Conservation (phyloP, 176 grass and related monocot genomes). For the Bothriochloa decipiens region DNA sequence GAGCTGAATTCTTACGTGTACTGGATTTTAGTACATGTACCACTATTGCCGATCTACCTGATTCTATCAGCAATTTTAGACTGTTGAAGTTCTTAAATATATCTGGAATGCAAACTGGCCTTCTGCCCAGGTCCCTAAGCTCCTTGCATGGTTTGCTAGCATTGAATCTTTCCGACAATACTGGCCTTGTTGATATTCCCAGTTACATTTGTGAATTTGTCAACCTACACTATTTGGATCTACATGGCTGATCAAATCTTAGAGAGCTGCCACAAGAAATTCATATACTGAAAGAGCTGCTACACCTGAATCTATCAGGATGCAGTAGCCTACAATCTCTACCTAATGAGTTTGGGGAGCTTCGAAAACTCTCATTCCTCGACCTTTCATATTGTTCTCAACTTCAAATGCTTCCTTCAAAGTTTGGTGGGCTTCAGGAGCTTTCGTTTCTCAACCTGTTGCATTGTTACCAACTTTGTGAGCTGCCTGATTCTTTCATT, state of each 20-base stretch:
- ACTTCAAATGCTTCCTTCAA: background rate
- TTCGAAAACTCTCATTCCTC: background rate
- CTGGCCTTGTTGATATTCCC: background rate
- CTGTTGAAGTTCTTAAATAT: background rate
- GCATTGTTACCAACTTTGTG: background rate
- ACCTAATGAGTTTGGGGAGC: background rate
- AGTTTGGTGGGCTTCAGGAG: background rate
- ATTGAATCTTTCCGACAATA: constrained; percentile 22
- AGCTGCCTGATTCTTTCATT: background rate
- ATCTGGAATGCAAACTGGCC: background rate
- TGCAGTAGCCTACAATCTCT: constrained; percentile 1
- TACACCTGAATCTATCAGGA: constrained; percentile 13
- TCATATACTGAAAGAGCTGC: background rate
- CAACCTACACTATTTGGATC: constrained; percentile 4
- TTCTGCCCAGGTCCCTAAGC: background rate
- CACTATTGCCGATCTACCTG: background rate
- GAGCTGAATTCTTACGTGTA: constrained; percentile 1
- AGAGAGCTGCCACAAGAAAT: background rate
- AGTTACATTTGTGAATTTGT: background rate
- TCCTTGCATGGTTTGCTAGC: background rate
- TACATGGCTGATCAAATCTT: constrained; percentile 17
- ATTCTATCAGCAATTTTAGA: background rate
- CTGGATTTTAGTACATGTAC: constrained; percentile 3
- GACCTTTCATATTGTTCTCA: background rate
- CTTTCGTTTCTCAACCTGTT: background rate